A percentile compares a stretch with the other conserved stretches of the same genome.
These are phyloP conservation scores for Malus hybrid DNA, from an alignment of 331 rosid species.

Conservation along the genomic window DNA sequence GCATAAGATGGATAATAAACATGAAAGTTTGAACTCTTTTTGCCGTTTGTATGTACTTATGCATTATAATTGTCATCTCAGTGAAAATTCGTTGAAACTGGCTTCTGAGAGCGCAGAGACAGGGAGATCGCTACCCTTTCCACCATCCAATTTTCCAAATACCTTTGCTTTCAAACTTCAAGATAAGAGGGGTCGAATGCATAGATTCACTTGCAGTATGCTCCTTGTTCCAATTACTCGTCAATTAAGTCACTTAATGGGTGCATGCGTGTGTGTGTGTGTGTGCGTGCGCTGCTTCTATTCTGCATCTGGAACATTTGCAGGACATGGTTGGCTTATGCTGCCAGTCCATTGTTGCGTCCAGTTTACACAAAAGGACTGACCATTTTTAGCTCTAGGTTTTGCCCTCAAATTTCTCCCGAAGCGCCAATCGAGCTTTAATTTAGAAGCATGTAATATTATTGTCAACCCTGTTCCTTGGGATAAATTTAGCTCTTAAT, in stretches of 20 bases:
- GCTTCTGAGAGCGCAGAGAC: constrained; percentile 73
- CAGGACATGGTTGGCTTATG: no score
- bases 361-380: no score
- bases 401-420: no score
- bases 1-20: not conserved
- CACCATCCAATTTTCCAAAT: constrained; percentile 28
- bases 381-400: no score
- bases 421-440: no score
- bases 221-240: not conserved
- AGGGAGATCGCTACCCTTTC: constrained; percentile 46
- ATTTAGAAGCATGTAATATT: no score
- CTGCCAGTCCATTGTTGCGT: no score
- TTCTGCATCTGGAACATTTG: no score
- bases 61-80: constrained; percentile 30
- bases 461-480: no score
- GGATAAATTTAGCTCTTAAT: not conserved
- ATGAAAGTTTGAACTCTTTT: not conserved
- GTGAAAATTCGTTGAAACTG: constrained; percentile 72
- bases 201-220: constrained; percentile 88
- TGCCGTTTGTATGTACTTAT: constrained; percentile 13
- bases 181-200: constrained; percentile 80
- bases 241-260: not conserved
- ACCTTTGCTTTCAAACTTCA: constrained; percentile 73
- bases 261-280: no score
- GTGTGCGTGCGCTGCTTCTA: no score